Evolutionary conservation across 1,284 basidiomycete species (phyloP).

Genomic region (Sanguinoderma infundibulare): DNA sequence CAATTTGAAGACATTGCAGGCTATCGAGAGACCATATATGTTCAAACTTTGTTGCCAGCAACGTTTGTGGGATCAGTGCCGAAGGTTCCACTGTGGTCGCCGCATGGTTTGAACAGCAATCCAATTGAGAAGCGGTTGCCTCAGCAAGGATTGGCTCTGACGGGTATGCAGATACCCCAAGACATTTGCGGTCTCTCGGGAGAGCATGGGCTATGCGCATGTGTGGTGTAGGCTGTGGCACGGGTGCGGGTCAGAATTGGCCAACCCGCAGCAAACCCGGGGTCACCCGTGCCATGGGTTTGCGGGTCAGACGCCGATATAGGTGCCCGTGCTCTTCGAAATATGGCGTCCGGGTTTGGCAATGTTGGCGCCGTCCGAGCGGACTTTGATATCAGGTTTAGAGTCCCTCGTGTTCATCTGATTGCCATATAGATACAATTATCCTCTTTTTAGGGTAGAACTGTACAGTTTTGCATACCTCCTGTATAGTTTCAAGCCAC

Average conservation of each 20-base stretch:
- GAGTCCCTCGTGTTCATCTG: not conserved
- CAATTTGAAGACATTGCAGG: too few relatives aligned
- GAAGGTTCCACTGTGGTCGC: too few relatives aligned
- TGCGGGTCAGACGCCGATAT: not conserved
- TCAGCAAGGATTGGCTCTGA: too few relatives aligned
- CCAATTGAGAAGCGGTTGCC: too few relatives aligned
- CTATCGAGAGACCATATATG: too few relatives aligned
- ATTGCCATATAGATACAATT: not conserved
- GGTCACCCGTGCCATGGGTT: not conserved
- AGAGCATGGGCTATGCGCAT: not conserved
- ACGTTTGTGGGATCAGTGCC: too few relatives aligned
- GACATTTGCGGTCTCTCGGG: too few relatives aligned
- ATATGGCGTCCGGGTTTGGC: not conserved
- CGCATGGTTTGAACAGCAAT: too few relatives aligned
- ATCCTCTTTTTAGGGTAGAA: not conserved
- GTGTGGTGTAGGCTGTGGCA: too few relatives aligned
- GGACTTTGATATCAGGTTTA: not conserved
- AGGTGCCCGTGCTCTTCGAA: not conserved
- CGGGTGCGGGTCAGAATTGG: not conserved
- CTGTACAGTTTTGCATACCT: not conserved
- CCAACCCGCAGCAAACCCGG: not conserved
- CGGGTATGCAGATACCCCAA: too few relatives aligned
- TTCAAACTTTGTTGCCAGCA: too few relatives aligned
- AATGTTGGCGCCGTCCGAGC: too few relatives aligned
- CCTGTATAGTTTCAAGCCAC: not conserved